A percentile compares a stretch with the other conserved stretches of the same genome.
Conservation (phyloP, 106 monocot genomes). For the Allium cepa region DNA sequence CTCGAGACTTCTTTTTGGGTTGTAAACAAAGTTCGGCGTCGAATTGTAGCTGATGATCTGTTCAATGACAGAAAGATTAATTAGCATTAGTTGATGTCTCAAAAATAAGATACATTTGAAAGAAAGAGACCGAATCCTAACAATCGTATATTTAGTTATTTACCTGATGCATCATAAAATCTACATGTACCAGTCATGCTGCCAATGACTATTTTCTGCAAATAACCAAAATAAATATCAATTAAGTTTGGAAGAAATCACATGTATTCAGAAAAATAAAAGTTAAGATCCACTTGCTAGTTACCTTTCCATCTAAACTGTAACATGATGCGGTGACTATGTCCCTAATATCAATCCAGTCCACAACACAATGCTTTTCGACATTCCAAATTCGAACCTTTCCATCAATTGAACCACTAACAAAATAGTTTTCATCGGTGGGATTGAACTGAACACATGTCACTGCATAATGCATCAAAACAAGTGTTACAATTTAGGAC, state of each 20-base stretch:
- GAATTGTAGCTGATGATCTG: slow-evolving; percentile 59
- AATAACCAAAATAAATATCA: background rate
- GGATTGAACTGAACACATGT: slow-evolving; percentile 92
- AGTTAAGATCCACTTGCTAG: slow-evolving; percentile 1
- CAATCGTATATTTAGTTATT: background rate
- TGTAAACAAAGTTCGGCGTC: slow-evolving; percentile 31
- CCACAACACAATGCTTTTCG: slow-evolving; percentile 36
- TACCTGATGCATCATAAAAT: slow-evolving; percentile 83
- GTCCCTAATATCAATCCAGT: slow-evolving; percentile 71
- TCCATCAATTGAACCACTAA: slow-evolving; percentile 91
- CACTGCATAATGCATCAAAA: slow-evolving; percentile 43
- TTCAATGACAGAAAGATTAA: background rate
- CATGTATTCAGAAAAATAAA: no score
- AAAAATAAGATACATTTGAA: background rate
- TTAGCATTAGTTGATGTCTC: background rate
- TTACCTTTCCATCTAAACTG: slow-evolving; percentile 66
- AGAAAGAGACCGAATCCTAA: background rate
- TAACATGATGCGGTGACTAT: slow-evolving; percentile 80
- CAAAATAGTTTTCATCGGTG: slow-evolving; percentile 55
- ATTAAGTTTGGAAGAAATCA: no score
- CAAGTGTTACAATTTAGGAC: background rate
- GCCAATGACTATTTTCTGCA: slow-evolving; percentile 66
- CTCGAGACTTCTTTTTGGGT: slow-evolving; percentile 63
- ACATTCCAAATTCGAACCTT: slow-evolving; percentile 88
- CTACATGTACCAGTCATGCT: slow-evolving; percentile 66